Evolutionary conservation across 129 eudicot species (phyloP).

Genomic region (Sambucus nigra): DNA sequence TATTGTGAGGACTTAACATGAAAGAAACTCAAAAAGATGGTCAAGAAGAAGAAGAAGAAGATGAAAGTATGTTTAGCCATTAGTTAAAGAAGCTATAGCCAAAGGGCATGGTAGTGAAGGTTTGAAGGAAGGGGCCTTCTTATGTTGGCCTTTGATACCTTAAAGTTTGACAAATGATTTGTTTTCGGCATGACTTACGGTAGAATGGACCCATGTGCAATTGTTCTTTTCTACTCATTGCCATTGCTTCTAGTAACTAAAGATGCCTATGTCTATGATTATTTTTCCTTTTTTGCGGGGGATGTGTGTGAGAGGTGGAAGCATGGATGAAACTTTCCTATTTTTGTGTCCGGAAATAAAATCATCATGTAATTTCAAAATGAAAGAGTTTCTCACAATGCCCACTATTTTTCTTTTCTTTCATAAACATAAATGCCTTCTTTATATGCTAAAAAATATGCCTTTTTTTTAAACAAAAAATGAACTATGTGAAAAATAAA

Average conservation of each 20-base stretch:
- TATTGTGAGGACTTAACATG: slow-evolving; percentile 18
- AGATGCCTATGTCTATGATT: not conserved
- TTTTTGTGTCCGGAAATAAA: too few relatives aligned
- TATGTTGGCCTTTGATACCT: not conserved
- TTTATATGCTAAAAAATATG: too few relatives aligned
- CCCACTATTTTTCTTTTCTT: too few relatives aligned
- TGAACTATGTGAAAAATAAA: too few relatives aligned
- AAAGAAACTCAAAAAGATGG: slow-evolving; percentile 15
- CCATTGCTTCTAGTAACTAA: slow-evolving; percentile 2
- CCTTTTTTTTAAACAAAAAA: too few relatives aligned
- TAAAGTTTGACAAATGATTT: not conserved
- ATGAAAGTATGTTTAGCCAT: slow-evolving; percentile 26
- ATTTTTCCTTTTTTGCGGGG: slow-evolving; percentile 1
- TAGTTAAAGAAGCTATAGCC: not conserved
- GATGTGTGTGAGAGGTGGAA: too few relatives aligned
- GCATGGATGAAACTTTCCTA: too few relatives aligned
- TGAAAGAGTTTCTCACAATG: too few relatives aligned
- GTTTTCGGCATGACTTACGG: slow-evolving; percentile 14
- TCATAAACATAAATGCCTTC: too few relatives aligned
- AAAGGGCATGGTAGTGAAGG: not conserved
- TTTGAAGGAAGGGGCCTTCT: not conserved
- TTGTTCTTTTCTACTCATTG: slow-evolving; percentile 3
- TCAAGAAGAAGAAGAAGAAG: slow-evolving; percentile 21
- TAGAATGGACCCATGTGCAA: slow-evolving; percentile 1
- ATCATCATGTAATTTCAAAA: too few relatives aligned